Percentiles rank a stretch among this genome's conserved stretches.
These are phyloP conservation scores for Wallacemonas sp. DNA, from an alignment of 208 protist genomes.

Conservation along the genomic window DNA sequence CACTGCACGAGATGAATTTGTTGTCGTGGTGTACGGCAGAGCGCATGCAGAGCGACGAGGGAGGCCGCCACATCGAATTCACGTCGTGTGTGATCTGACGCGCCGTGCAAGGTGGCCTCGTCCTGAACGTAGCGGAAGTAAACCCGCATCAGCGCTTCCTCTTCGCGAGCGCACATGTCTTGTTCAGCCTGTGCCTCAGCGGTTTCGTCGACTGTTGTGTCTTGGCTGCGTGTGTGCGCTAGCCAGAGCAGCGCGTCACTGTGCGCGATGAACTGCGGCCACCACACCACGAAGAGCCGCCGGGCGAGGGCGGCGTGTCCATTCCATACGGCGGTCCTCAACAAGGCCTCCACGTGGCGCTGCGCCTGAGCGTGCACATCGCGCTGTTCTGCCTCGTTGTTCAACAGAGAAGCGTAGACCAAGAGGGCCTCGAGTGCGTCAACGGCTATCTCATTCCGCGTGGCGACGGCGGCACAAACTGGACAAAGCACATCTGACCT, in stretches of 20 bases:
- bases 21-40: not conserved
- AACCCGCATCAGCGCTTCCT: not conserved
- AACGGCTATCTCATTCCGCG: conserved; percentile 42
- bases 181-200: no score
- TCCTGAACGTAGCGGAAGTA: conserved; percentile 5
- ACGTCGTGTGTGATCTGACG: not conserved
- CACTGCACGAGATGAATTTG: not conserved
- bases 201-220: no score
- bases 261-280: not conserved
- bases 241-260: no score
- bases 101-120: not conserved
- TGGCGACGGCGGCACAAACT: conserved; percentile 55
- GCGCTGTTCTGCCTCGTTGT: not conserved
- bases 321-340: conserved; percentile 32
- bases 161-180: no score
- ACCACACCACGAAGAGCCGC: not conserved
- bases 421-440: conserved; percentile 38
- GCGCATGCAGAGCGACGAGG: not conserved
- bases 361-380: not conserved
- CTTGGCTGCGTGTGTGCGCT: no score
- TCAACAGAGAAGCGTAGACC: conserved; percentile 15
- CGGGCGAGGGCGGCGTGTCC: not conserved
- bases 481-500: conserved; percentile 1
- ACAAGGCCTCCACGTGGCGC: not conserved
- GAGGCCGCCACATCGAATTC: not conserved